These are phyloP conservation scores for Annulohypoxylon moriforme DNA, from an alignment of 495 filamentous ascomycete genomes.

Conservation along the genomic window DNA sequence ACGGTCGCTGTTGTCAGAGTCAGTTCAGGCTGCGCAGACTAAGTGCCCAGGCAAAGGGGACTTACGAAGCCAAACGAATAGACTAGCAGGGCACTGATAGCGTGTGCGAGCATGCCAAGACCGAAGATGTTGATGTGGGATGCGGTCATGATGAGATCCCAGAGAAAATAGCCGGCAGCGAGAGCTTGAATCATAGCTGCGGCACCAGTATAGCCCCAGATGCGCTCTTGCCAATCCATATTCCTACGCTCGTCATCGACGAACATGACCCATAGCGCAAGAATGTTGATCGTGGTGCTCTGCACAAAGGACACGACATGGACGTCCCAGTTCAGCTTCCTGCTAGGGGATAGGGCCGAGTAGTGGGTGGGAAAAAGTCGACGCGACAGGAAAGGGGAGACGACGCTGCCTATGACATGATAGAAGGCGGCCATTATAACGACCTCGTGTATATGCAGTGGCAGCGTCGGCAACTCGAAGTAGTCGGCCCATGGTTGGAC, in stretches of 20 bases:
- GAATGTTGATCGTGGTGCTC: conserved; percentile 77
- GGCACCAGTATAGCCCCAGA: conserved; percentile 91
- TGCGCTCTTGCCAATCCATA: conserved; percentile 79
- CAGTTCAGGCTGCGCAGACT: conserved; percentile 1
- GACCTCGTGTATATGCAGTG: conserved; percentile 91
- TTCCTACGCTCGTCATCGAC: conserved; percentile 76
- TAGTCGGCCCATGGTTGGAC: conserved; percentile 68
- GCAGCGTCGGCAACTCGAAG: conserved; percentile 74
- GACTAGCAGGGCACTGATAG: conserved; percentile 82
- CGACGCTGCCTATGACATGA: conserved; percentile 74
- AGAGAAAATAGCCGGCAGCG: conserved; percentile 94
- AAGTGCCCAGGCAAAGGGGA: conserved; percentile 35
- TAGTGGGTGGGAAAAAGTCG: conserved; percentile 79
- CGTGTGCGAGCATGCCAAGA: conserved; percentile 88
- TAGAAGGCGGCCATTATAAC: conserved; percentile 79
- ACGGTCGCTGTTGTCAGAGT: conserved; percentile 73
- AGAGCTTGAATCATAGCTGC: conserved; percentile 84
- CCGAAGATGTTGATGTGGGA: conserved; percentile 84
- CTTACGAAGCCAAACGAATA: conserved; percentile 93
- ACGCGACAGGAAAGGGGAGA: conserved; percentile 80
- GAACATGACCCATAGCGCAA: conserved; percentile 87
- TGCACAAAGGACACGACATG: conserved; percentile 95
- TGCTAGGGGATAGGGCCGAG: conserved; percentile 70
- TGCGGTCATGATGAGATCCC: conserved; percentile 83
- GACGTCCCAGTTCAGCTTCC: conserved; percentile 93